phyloP scores from a whole-genome alignment of 2,329 filamentous ascomycete genomes.

The Parascedosporium putredinis region DNA sequence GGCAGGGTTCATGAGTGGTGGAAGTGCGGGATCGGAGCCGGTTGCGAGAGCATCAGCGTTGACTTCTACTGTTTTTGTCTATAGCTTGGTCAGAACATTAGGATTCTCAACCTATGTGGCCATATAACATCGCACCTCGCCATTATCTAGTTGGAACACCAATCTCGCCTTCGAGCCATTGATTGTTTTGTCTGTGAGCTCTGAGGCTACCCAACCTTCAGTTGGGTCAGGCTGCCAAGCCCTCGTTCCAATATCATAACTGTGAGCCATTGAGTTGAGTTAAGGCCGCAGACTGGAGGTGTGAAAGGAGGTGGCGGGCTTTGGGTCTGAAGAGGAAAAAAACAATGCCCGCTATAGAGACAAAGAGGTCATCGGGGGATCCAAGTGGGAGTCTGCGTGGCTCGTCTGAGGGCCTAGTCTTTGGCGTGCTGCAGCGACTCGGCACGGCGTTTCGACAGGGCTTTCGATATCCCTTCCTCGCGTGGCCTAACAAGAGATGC shows the following conservation, averaged over 20 bases:
- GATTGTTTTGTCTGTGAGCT: constrained; percentile 76
- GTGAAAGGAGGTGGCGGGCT: no score
- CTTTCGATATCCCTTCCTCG: no score
- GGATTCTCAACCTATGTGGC: not conserved
- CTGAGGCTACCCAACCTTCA: constrained; percentile 95
- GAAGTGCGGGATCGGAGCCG: constrained; percentile 66
- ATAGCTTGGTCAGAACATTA: no score
- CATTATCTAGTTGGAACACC: constrained; percentile 83
- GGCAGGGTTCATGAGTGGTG: constrained; percentile 92
- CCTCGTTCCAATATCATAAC: constrained; percentile 91
- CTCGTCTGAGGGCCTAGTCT: no score
- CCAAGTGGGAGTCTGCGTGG: no score
- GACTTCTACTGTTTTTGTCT: constrained; percentile 74
- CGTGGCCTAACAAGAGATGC: no score
- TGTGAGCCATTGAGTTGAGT: constrained; percentile 61
- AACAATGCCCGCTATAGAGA: no score
- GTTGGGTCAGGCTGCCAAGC: constrained; percentile 96
- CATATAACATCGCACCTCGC: constrained; percentile 53
- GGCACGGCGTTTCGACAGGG: no score
- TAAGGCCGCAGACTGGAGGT: no score
- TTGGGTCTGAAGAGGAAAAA: no score
- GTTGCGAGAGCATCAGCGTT: constrained; percentile 65
- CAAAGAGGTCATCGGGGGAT: no score
- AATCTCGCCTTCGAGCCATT: constrained; percentile 81
- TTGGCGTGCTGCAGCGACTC: no score